These are phyloP conservation scores for Uronychia setigera DNA, from an alignment of 73 alveolate species.

Conservation along the genomic window DNA sequence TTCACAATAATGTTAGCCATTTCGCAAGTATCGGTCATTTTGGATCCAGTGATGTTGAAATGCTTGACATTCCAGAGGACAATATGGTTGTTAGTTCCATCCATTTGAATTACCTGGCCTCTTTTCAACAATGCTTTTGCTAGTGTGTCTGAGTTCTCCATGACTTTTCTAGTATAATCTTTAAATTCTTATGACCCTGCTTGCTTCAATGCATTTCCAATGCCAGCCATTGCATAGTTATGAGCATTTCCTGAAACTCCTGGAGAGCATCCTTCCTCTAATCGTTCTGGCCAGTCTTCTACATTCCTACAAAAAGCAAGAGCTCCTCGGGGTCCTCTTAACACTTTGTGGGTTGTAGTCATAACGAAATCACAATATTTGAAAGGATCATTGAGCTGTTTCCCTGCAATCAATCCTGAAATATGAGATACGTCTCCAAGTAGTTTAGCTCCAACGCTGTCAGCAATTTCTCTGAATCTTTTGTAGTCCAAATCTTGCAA, in stretches of 20 bases:
- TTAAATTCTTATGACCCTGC: slow-evolving; percentile 54
- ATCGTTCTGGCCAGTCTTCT: slow-evolving; percentile 39
- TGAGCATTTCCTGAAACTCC: slow-evolving; percentile 79
- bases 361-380: slow-evolving; percentile 80
- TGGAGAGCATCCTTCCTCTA: slow-evolving; percentile 76
- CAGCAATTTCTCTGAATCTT: slow-evolving; percentile 76
- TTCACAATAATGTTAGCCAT: slow-evolving; percentile 46
- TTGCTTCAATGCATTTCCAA: slow-evolving; percentile 77
- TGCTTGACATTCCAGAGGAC: slow-evolving; percentile 68
- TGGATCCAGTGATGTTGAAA: slow-evolving; percentile 61
- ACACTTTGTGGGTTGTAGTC: slow-evolving; percentile 80
- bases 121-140: slow-evolving; percentile 42
- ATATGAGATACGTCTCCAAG: slow-evolving; percentile 78
- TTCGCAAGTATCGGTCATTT: slow-evolving; percentile 43
- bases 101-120: slow-evolving; percentile 62
- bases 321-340: slow-evolving; percentile 87
- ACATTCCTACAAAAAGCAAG: slow-evolving; percentile 60
- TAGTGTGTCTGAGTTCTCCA: slow-evolving; percentile 58
- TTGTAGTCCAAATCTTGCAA: slow-evolving; percentile 73
- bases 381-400: slow-evolving; percentile 74
- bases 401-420: slow-evolving; percentile 71
- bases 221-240: slow-evolving; percentile 68
- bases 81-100: slow-evolving; percentile 84
- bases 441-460: slow-evolving; percentile 74
- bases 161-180: slow-evolving; percentile 52